Evolutionary conservation across 352 stramenopile genomes (phyloP).

Genomic region (Plasmopara halstedii): DNA sequence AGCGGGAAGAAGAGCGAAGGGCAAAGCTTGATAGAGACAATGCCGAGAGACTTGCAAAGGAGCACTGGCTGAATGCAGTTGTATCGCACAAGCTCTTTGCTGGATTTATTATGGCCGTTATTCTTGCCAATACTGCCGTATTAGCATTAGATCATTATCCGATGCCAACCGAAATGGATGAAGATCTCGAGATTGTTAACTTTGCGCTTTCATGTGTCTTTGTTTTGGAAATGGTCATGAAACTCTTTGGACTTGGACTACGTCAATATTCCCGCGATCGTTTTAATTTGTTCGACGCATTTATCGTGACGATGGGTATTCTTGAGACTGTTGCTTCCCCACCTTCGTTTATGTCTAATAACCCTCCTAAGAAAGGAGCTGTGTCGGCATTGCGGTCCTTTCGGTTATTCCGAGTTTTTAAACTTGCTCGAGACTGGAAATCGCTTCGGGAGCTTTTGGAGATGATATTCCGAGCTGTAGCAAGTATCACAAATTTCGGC

Average conservation of each 20-base stretch:
- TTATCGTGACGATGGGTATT: constrained; percentile 75
- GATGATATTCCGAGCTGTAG: constrained; percentile 86
- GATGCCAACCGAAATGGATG: constrained; percentile 44
- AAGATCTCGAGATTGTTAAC: constrained; percentile 69
- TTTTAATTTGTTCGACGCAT: constrained; percentile 84
- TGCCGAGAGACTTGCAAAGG: constrained; percentile 16
- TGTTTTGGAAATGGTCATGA: constrained; percentile 70
- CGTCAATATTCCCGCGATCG: constrained; percentile 61
- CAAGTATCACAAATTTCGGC: constrained; percentile 91
- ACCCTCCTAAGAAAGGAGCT: constrained; percentile 43
- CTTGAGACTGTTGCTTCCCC: constrained; percentile 61
- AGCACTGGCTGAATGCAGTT: constrained; percentile 41
- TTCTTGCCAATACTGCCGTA: constrained; percentile 79
- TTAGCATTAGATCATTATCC: constrained; percentile 78
- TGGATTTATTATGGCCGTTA: constrained; percentile 60
- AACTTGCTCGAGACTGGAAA: constrained; percentile 90
- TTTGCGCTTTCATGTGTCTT: constrained; percentile 75
- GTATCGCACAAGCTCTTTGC: constrained; percentile 57
- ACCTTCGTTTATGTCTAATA: constrained; percentile 60
- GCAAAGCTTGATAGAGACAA: constrained; percentile 31
- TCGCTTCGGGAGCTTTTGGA: constrained; percentile 87
- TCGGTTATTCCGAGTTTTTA: constrained; percentile 90
- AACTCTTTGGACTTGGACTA: constrained; percentile 75
- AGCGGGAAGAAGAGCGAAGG: constrained; percentile 25
- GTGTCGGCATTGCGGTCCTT: constrained; percentile 86